Conservation (phyloP, 176 grass and related monocot species). For the Melocanna baccifera region DNA sequence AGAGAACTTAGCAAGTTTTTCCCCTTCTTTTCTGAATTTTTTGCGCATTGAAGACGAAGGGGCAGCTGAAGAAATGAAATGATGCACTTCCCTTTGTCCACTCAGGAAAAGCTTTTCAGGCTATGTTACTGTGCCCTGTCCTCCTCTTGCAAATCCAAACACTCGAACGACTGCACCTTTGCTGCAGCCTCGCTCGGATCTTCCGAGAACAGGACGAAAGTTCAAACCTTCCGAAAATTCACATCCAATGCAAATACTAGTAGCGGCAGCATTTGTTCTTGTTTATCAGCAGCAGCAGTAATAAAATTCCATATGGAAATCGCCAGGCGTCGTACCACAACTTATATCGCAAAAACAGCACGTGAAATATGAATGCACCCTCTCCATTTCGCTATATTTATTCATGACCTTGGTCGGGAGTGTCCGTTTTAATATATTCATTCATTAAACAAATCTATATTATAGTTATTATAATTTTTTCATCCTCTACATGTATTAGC, state of each 20-base stretch:
- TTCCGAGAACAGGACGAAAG: not conserved
- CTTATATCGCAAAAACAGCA: not conserved
- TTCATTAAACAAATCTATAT: too few species aligned
- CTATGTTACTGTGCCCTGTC: not conserved
- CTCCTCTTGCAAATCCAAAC: constrained; percentile 6
- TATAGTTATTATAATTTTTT: too few species aligned
- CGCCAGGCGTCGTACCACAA: not conserved
- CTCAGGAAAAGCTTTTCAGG: constrained; percentile 8
- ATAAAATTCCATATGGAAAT: not conserved
- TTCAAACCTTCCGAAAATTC: not conserved
- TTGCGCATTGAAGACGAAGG: not conserved
- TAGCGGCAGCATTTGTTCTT: too few species aligned
- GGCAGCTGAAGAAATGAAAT: not conserved
- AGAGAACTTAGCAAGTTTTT: too few species aligned
- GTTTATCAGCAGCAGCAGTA: not conserved
- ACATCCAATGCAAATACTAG: too few species aligned
- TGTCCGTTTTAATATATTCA: too few species aligned
- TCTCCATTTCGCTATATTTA: too few species aligned
- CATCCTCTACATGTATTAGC: not conserved
- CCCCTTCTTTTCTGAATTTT: not conserved
- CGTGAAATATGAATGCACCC: not conserved
- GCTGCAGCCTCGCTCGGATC: not conserved
- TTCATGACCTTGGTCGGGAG: too few species aligned
- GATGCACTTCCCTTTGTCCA: not conserved
- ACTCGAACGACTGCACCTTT: not conserved